Evolutionary conservation across 345 rosid species (phyloP).

Genomic region (Euphorbia pulcherrima): DNA sequence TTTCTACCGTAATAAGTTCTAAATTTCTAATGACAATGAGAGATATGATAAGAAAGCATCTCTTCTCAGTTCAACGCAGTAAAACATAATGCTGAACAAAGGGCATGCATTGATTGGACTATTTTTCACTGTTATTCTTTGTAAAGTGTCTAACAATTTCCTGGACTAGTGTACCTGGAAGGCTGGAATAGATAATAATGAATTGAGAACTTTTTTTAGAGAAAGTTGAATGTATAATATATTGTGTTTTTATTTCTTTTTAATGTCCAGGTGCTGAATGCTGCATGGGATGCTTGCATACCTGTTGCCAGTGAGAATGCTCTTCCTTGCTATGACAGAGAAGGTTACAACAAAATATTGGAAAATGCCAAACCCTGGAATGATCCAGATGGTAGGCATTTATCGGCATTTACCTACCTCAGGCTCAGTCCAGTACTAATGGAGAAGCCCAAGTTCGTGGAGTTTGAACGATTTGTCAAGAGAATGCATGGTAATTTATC

Average conservation of each 20-base stretch:
- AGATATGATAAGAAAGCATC: background rate
- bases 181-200: background rate
- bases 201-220: background rate
- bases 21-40: background rate
- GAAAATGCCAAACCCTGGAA: slow-evolving; percentile 61
- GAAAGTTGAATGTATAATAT: background rate
- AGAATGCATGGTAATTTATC: slow-evolving; percentile 70
- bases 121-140: background rate
- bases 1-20: background rate
- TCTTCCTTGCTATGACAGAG: slow-evolving; percentile 68
- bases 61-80: background rate
- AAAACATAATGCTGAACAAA: background rate
- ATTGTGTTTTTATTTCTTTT: background rate
- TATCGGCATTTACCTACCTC: slow-evolving; percentile 63
- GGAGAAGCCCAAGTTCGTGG: slow-evolving; percentile 67
- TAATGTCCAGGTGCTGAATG: slow-evolving; percentile 63
- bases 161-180: background rate
- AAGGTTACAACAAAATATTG: slow-evolving; percentile 60
- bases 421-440: slow-evolving; percentile 65
- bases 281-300: slow-evolving; percentile 76
- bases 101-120: background rate
- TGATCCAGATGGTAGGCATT: slow-evolving; percentile 80
- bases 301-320: slow-evolving; percentile 69
- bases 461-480: slow-evolving; percentile 73
- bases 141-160: background rate